Evolutionary conservation across 2,329 filamentous ascomycete genomes (phyloP).

Genomic region (Aspergillus melleus): DNA sequence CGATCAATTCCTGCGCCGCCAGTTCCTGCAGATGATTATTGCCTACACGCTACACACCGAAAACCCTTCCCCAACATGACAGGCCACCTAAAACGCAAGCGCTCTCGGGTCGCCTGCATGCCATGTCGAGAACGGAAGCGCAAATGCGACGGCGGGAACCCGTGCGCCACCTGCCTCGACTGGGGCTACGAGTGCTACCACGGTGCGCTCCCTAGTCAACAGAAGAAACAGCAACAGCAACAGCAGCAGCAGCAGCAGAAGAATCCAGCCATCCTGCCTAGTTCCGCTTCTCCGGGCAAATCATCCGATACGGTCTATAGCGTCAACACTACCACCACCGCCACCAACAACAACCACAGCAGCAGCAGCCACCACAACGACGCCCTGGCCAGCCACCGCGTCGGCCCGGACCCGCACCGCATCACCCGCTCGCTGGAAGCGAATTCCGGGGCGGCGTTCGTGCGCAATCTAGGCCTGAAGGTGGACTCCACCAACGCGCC

Average conservation of each 20-base stretch:
- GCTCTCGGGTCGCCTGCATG: constrained; percentile 24
- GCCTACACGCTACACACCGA: too few relatives aligned
- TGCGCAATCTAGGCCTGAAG: constrained; percentile 52
- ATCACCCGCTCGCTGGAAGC: constrained; percentile 47
- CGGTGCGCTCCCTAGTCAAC: not conserved
- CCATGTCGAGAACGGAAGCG: constrained; percentile 33
- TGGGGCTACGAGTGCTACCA: constrained; percentile 34
- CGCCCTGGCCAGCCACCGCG: not conserved
- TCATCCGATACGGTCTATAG: not conserved
- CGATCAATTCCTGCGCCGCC: too few relatives aligned
- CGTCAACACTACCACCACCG: too few relatives aligned
- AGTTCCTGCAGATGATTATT: too few relatives aligned
- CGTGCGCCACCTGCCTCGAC: constrained; percentile 28
- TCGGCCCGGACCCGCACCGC: constrained; percentile 8
- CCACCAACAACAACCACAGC: too few relatives aligned
- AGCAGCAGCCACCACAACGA: not conserved
- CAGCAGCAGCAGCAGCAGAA: not conserved
- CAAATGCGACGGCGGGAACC: constrained; percentile 28
- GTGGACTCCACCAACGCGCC: constrained; percentile 55
- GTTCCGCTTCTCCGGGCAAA: constrained; percentile 1
- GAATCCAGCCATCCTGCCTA: constrained; percentile 7
- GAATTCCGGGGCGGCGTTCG: constrained; percentile 57
- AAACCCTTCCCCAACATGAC: not conserved
- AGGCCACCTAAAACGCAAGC: constrained; percentile 18
- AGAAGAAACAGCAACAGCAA: not conserved